phyloP scores from a whole-genome alignment of 1,284 basidiomycete genomes.

The Malassezia psittaci region DNA sequence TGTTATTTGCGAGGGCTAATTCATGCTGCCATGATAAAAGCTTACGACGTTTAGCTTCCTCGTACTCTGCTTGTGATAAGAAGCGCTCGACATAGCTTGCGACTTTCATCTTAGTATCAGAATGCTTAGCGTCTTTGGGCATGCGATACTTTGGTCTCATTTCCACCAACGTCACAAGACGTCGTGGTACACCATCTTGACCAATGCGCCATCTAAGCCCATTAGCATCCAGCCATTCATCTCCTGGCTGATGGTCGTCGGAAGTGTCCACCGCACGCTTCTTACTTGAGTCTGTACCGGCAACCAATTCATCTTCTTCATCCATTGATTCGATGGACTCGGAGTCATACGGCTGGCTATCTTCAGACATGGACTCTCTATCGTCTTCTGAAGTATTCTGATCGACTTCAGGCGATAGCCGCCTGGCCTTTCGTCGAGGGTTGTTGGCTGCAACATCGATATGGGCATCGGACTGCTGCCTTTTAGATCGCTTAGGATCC shows the following conservation, averaged over 20 bases:
- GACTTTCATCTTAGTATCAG: conserved; percentile 29
- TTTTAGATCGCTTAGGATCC: too few species aligned
- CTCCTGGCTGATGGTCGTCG: conserved; percentile 31
- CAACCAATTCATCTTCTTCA: background rate
- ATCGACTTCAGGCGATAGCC: background rate
- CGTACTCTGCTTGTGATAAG: conserved; percentile 34
- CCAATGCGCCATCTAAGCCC: conserved; percentile 37
- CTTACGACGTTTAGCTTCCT: conserved; percentile 32
- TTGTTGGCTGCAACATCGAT: background rate
- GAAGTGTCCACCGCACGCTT: conserved; percentile 32
- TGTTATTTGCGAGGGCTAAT: background rate
- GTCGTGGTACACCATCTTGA: conserved; percentile 20
- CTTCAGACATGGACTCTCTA: background rate
- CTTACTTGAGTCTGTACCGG: background rate
- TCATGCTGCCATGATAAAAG: conserved; percentile 32
- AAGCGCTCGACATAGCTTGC: conserved; percentile 30
- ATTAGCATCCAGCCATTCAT: conserved; percentile 38
- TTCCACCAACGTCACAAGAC: conserved; percentile 31
- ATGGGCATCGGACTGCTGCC: background rate
- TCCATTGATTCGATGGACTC: background rate
- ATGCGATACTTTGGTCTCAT: conserved; percentile 36
- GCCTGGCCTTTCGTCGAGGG: background rate
- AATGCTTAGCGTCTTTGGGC: conserved; percentile 36
- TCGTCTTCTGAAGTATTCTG: background rate
- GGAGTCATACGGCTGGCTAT: background rate